phyloP scores from a whole-genome alignment of 495 filamentous ascomycete species.

The Sphaerosporella brunnea region DNA sequence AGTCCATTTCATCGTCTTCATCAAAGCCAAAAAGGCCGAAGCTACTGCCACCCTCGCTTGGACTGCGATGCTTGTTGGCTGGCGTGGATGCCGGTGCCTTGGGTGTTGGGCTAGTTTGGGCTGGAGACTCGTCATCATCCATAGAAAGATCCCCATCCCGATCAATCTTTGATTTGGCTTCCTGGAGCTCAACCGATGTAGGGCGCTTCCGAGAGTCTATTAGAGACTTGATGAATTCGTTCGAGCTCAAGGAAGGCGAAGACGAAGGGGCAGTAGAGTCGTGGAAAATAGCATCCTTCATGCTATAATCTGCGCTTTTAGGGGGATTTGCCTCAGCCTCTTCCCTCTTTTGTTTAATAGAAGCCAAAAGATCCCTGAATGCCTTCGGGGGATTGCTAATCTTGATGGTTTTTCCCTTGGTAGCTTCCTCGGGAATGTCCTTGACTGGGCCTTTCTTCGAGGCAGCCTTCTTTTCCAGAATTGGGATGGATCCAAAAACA shows the following conservation, averaged over 20 bases:
- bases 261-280: too few relatives aligned
- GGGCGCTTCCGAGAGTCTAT: not conserved
- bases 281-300: too few relatives aligned
- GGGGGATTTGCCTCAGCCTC: too few relatives aligned
- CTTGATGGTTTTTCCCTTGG: not conserved
- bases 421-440: not conserved
- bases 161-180: not conserved
- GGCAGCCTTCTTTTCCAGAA: not conserved
- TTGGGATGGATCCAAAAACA: not conserved
- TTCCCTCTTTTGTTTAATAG: not conserved
- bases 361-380: not conserved
- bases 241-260: too few relatives aligned
- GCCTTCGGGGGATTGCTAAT: too few relatives aligned
- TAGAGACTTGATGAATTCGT: too few relatives aligned
- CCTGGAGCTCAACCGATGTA: not conserved
- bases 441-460: not conserved
- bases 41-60: slow-evolving; percentile 6
- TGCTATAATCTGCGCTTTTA: too few relatives aligned
- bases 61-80: slow-evolving; percentile 5
- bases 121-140: slow-evolving; percentile 5
- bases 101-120: too few relatives aligned
- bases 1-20: slow-evolving; percentile 8
- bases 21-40: slow-evolving; percentile 12
- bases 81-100: not conserved
- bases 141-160: slow-evolving; percentile 5